phyloP scores from a whole-genome alignment of 2,329 filamentous ascomycete species.

The Alternaria brassicae region DNA sequence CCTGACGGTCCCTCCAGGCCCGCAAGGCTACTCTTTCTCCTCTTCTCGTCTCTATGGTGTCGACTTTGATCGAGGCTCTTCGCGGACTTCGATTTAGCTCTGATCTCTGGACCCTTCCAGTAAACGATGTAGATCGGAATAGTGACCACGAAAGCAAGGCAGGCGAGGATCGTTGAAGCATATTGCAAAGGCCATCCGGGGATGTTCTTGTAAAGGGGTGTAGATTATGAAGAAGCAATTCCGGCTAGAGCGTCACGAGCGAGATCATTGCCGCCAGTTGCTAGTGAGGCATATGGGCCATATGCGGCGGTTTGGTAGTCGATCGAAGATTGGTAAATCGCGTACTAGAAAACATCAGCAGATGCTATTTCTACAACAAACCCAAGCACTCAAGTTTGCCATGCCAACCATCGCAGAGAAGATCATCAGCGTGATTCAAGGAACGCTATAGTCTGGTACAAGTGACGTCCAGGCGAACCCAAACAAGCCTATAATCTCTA shows the following conservation, averaged over 20 bases:
- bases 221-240: slow-evolving; percentile 71
- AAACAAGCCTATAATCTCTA: slow-evolving; percentile 71
- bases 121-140: slow-evolving; percentile 65
- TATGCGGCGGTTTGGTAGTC: slow-evolving; percentile 80
- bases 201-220: slow-evolving; percentile 55
- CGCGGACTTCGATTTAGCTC: slow-evolving; percentile 61
- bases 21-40: slow-evolving; percentile 35
- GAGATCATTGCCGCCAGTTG: slow-evolving; percentile 78
- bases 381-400: slow-evolving; percentile 60
- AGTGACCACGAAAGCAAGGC: slow-evolving; percentile 58
- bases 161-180: slow-evolving; percentile 62
- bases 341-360: slow-evolving; percentile 52
- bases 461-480: slow-evolving; percentile 73
- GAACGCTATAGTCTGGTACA: slow-evolving; percentile 62
- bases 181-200: slow-evolving; percentile 56
- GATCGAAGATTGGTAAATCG: slow-evolving; percentile 78
- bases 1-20: slow-evolving; percentile 9
- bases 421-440: slow-evolving; percentile 73
- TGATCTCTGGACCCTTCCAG: slow-evolving; percentile 61
- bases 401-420: slow-evolving; percentile 72
- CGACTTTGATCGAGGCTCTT: slow-evolving; percentile 50
- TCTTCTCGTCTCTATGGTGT: slow-evolving; percentile 37
- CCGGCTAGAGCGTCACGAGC: slow-evolving; percentile 76
- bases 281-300: slow-evolving; percentile 74
- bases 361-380: too few species aligned